Conservation (phyloP, 441 rosid species). For the Arabidopsis lyrata region DNA sequence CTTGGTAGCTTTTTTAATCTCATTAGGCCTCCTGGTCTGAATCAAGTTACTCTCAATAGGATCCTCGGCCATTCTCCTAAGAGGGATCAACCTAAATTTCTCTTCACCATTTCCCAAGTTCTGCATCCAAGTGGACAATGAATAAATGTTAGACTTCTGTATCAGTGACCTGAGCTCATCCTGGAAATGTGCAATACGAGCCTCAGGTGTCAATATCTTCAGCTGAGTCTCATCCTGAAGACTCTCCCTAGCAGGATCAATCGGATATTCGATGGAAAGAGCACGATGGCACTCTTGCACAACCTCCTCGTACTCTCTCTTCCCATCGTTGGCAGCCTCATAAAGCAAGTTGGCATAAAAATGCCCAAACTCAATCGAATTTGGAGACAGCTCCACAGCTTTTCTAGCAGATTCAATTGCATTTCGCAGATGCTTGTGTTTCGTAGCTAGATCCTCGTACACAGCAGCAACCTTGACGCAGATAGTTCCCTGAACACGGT, state of each 20-base stretch:
- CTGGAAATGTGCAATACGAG: constrained; percentile 77
- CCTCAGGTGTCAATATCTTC: constrained; percentile 71
- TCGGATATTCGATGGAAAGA: constrained; percentile 67
- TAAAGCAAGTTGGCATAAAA: constrained; percentile 85
- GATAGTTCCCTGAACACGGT: constrained; percentile 89
- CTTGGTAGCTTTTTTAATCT: constrained; percentile 92
- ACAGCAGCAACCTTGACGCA: constrained; percentile 79
- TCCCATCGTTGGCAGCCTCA: constrained; percentile 75
- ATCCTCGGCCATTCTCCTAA: constrained; percentile 71
- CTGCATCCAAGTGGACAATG: constrained; percentile 86
- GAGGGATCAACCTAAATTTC: constrained; percentile 73
- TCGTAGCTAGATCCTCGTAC: constrained; percentile 73
- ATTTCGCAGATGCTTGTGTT: constrained; percentile 67
- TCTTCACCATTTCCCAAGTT: constrained; percentile 83
- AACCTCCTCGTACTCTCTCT: constrained; percentile 73
- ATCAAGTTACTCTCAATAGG: constrained; percentile 84
- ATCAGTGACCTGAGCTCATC: constrained; percentile 73
- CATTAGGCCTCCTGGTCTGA: constrained; percentile 83
- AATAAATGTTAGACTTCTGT: constrained; percentile 73
- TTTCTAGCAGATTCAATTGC: constrained; percentile 78
- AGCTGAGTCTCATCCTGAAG: constrained; percentile 88
- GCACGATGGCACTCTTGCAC: constrained; percentile 85
- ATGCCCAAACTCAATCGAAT: constrained; percentile 81
- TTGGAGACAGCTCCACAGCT: constrained; percentile 77
- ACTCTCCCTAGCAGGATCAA: constrained; percentile 92